These are phyloP conservation scores for Lentinula raphanica DNA, from an alignment of 768 basidiomycete genomes.

Conservation along the genomic window DNA sequence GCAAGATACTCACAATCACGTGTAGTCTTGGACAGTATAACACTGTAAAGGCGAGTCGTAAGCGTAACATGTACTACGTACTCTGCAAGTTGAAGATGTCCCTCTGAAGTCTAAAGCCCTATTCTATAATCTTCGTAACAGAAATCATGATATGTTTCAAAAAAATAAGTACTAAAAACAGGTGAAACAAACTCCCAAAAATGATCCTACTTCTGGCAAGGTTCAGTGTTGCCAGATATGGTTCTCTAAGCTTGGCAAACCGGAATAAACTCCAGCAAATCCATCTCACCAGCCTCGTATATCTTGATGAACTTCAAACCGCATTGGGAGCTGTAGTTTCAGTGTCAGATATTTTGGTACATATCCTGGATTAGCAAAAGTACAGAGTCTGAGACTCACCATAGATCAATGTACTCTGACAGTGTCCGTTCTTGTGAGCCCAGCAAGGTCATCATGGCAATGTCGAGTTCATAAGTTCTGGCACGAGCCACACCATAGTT, in stretches of 20 bases:
- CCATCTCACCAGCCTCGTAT: conserved; percentile 30
- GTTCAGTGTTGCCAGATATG: too few species aligned
- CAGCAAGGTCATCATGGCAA: conserved; percentile 38
- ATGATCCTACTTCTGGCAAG: background rate
- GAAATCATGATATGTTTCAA: too few species aligned
- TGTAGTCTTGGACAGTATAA: too few species aligned
- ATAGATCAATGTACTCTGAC: conserved; percentile 32
- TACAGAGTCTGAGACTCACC: conserved; percentile 11
- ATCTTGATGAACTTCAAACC: conserved; percentile 32
- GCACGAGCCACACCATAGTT: conserved; percentile 41
- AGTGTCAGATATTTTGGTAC: background rate
- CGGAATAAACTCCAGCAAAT: conserved; percentile 24
- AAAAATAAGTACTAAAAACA: background rate
- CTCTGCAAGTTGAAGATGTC: too few species aligned
- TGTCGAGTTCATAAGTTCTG: conserved; percentile 36
- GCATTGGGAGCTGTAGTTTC: conserved; percentile 9
- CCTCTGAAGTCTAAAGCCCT: too few species aligned
- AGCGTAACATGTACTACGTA: too few species aligned
- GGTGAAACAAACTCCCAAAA: too few species aligned
- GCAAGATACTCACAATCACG: too few species aligned
- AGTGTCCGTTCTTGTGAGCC: conserved; percentile 40
- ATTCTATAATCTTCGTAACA: too few species aligned
- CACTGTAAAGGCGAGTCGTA: too few species aligned
- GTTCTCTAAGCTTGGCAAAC: background rate
- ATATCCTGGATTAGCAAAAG: too few species aligned